A percentile compares a stretch with the other conserved stretches of the same genome.
phyloP scores from a whole-genome alignment of 192 early-diverging fungal genomes.

The Coemansia sp. region DNA sequence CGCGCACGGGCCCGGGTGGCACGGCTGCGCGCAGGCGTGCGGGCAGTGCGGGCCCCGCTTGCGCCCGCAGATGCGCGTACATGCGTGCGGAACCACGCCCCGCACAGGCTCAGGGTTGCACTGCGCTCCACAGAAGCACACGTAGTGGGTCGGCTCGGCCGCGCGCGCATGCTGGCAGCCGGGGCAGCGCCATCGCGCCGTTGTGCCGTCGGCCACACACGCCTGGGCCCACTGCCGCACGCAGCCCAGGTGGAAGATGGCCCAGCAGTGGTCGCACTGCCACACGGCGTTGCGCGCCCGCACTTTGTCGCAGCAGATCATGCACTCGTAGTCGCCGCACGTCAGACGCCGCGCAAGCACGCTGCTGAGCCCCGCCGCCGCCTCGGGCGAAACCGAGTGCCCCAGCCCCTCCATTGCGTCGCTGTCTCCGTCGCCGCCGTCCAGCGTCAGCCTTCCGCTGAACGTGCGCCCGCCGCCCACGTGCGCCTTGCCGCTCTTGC shows the following conservation, averaged over 20 bases:
- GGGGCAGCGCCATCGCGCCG: constrained; percentile 79
- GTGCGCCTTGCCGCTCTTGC: constrained; percentile 20
- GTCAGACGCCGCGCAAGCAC: constrained; percentile 65
- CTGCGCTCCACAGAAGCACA: constrained; percentile 86
- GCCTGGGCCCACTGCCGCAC: constrained; percentile 76
- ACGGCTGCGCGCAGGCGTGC: constrained; percentile 77
- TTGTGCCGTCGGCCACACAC: constrained; percentile 37
- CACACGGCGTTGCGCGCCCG: constrained; percentile 70
- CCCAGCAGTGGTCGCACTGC: constrained; percentile 86
- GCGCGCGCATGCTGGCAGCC: constrained; percentile 78
- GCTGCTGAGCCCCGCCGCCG: constrained; percentile 49
- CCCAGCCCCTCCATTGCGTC: neutral
- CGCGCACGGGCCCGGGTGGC: constrained; percentile 94
- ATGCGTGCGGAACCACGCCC: constrained; percentile 78
- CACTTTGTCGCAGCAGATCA: constrained; percentile 93
- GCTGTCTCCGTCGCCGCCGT: neutral
- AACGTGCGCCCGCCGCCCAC: constrained; percentile 47
- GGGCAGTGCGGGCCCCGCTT: constrained; percentile 60
- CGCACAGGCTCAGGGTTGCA: constrained; percentile 66
- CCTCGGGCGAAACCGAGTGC: neutral
- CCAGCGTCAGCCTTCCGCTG: constrained; percentile 29
- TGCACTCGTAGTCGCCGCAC: constrained; percentile 84
- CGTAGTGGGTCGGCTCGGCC: constrained; percentile 70
- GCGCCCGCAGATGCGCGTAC: constrained; percentile 74
- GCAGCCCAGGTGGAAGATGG: constrained; percentile 88